Base-by-base conservation (phyloP, 1,284 basidiomycete genomes). In the Phellopilus nigrolimitatus region DNA sequence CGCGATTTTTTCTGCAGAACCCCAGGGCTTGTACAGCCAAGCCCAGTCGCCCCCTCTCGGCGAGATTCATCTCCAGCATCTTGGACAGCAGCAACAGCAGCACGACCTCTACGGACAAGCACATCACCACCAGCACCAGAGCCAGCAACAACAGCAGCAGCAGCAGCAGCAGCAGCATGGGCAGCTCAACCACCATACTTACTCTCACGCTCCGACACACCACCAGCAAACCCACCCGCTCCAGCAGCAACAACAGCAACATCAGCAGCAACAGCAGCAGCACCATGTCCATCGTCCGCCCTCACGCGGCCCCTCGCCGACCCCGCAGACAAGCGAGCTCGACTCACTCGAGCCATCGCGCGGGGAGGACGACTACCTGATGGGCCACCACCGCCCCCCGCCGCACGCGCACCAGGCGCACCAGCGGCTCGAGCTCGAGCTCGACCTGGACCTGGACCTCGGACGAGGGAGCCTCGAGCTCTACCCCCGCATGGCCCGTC, bases 221-320 rank as follows among this genome's bases (percentile, higher is more conserved):
- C 36, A 40, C 38, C 45, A 38, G 31, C 49, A 30, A 22, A 33
- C 31, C 21, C 49, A 50, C 17, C 34, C 52, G 0, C 6, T 52
- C 7, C 64, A 49, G 22, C 47, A 31, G 17, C 38, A 39, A 24
- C 4, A 28, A 12, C 37, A 41, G 22, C 25, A 19, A n/a, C 43
- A 47, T 15, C 52, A 62, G 57, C 58, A 62, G 54, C 61, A 61
- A 36, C 58, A 56, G 36, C 49, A 37, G 64, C 9, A 56, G 44
- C 24, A 66, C 57, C 1, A 64, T 56, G 19, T 63, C 61, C 30
- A 44, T 25, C 38, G 42, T 7, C 53, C 53, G 0, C 48, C 47
- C 21, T 50, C 53, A 9, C 47, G 43, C 28, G 36, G 34, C 36
- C 12, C 34, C 25, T 49, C 48, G 9, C 52, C 52, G 9, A 22